These are phyloP conservation scores for Boletus subparvulus DNA, from an alignment of 768 basidiomycete genomes.

Conservation along the genomic window DNA sequence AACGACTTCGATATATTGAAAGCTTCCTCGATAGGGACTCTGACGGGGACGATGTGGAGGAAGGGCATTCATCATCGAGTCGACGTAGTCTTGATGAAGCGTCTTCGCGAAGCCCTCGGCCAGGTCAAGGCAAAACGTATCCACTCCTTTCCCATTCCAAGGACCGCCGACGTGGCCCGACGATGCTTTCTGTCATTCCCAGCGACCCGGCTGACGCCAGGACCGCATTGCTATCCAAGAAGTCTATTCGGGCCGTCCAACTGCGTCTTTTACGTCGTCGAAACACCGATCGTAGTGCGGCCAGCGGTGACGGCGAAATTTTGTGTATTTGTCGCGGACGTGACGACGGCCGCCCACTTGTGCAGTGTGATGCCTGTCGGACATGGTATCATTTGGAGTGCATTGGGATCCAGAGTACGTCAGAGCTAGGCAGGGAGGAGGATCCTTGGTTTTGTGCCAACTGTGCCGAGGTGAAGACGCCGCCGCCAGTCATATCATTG, in stretches of 20 bases:
- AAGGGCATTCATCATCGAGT: constrained; percentile 12
- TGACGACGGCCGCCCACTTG: constrained; percentile 73
- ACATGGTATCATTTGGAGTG: constrained; percentile 83
- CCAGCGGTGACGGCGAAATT: constrained; percentile 48
- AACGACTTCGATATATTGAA: constrained; percentile 65
- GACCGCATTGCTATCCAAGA: constrained; percentile 70
- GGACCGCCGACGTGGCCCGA: constrained; percentile 12
- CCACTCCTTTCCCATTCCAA: constrained; percentile 47
- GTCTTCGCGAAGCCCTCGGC: constrained; percentile 21
- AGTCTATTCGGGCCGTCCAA: constrained; percentile 60
- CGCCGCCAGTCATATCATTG: constrained; percentile 34
- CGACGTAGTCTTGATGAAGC: constrained; percentile 10
- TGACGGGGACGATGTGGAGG: constrained; percentile 46
- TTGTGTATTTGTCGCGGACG: constrained; percentile 66
- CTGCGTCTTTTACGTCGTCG: constrained; percentile 46
- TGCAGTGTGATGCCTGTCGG: constrained; percentile 79
- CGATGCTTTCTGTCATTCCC: constrained; percentile 40
- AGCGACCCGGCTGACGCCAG: constrained; percentile 78
- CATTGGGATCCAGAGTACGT: constrained; percentile 64
- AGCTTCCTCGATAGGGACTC: constrained; percentile 73
- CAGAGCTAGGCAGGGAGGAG: constrained; percentile 71
- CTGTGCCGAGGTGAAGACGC: constrained; percentile 47
- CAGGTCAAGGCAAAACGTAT: constrained; percentile 61
- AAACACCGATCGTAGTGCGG: constrained; percentile 34
- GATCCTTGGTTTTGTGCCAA: constrained; percentile 75